phyloP scores from a whole-genome alignment of 352 stramenopile species.

The Phytophthora brassicae region DNA sequence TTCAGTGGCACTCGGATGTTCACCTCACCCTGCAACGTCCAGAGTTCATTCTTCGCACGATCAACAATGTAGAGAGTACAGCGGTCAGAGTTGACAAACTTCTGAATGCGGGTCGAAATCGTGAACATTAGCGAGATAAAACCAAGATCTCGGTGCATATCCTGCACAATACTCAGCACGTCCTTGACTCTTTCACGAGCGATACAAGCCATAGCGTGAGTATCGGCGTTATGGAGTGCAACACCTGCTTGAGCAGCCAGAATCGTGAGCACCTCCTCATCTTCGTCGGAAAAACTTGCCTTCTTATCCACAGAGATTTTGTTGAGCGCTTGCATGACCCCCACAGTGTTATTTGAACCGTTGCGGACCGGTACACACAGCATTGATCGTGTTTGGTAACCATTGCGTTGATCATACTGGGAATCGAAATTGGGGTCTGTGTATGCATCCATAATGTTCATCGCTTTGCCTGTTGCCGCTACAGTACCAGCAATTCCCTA shows the following conservation, averaged over 20 bases:
- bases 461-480: constrained; percentile 67
- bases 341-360: constrained; percentile 76
- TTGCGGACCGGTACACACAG: constrained; percentile 91
- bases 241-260: constrained; percentile 86
- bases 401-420: constrained; percentile 90
- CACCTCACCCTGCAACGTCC: constrained; percentile 88
- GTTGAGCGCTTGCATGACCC: constrained; percentile 91
- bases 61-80: constrained; percentile 94
- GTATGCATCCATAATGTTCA: constrained; percentile 94
- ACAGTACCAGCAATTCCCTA: constrained; percentile 90
- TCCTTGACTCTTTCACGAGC: constrained; percentile 71
- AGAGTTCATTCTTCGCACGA: constrained; percentile 86
- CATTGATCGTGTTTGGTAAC: constrained; percentile 91
- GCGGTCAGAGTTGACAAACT: constrained; percentile 89
- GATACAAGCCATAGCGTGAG: constrained; percentile 53
- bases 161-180: constrained; percentile 88
- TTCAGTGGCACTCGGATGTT: constrained; percentile 89
- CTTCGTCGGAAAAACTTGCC: constrained; percentile 72
- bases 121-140: constrained; percentile 92
- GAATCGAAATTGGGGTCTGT: constrained; percentile 92
- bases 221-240: constrained; percentile 84
- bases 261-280: constrained; percentile 89
- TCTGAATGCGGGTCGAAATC: constrained; percentile 87
- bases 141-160: constrained; percentile 88
- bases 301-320: constrained; percentile 64